Conservation (phyloP, 2,329 filamentous ascomycete genomes). For the Fusarium algeriense region DNA sequence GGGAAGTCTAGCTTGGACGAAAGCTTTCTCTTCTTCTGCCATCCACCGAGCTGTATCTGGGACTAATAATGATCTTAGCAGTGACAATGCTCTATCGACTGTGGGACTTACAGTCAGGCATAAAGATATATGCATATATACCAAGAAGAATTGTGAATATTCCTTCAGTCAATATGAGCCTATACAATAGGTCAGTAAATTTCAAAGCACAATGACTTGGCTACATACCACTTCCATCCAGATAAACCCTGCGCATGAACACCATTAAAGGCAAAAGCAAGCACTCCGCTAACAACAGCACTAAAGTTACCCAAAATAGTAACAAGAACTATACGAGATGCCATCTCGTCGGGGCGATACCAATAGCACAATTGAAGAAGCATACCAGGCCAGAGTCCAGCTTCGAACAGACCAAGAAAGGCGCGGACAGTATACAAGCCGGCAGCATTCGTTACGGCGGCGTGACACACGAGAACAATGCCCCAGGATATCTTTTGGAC, state of each 20-base stretch:
- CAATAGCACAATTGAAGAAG: not conserved
- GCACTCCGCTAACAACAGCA: not conserved
- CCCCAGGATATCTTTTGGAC: not conserved
- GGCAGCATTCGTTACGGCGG: rapidly evolving
- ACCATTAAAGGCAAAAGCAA: not conserved
- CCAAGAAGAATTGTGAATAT: not conserved
- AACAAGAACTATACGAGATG: not conserved
- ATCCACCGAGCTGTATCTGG: not conserved
- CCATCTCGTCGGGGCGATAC: not conserved
- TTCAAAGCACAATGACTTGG: too few relatives aligned
- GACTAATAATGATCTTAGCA: not conserved
- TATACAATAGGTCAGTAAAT: not conserved
- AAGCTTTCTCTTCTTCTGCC: not conserved
- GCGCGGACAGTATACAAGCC: not conserved
- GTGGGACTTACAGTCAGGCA: not conserved
- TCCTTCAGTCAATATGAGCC: not conserved
- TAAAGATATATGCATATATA: not conserved
- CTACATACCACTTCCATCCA: not conserved
- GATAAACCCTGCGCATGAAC: not conserved
- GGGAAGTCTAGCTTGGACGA: not conserved
- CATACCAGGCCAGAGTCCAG: not conserved
- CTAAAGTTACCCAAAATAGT: not conserved
- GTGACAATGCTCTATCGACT: too few relatives aligned
- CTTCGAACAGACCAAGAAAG: not conserved
- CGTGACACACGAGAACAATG: rapidly evolving